Evolutionary conservation across 2,329 filamentous ascomycete genomes (phyloP).

Genomic region (Alternaria gaisen): DNA sequence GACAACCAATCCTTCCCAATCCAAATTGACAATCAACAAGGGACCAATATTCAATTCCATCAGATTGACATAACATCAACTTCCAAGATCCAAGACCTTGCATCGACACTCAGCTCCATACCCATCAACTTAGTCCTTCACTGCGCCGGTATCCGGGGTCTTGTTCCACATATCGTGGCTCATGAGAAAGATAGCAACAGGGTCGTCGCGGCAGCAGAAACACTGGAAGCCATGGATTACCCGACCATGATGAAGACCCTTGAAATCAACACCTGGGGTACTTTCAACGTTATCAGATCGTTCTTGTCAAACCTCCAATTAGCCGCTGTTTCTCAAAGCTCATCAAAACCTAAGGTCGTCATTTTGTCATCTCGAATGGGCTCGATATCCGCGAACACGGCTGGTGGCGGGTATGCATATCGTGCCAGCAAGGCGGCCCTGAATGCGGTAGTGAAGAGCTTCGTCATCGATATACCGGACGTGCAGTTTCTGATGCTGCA

Average conservation of each 20-base stretch:
- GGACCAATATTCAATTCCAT: slow-evolving; percentile 18
- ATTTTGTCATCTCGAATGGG: slow-evolving; percentile 59
- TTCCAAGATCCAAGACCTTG: slow-evolving; percentile 14
- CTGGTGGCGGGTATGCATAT: slow-evolving; percentile 58
- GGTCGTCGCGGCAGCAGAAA: slow-evolving; percentile 54
- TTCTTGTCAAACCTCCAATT: slow-evolving; percentile 49
- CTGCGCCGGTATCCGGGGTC: slow-evolving; percentile 56
- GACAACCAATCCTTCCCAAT: slow-evolving; percentile 23
- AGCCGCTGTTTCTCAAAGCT: background rate
- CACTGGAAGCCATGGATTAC: slow-evolving; percentile 51
- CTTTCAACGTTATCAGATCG: slow-evolving; percentile 52
- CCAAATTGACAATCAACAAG: background rate
- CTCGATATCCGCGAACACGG: slow-evolving; percentile 51
- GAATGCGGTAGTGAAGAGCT: slow-evolving; percentile 57
- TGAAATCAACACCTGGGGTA: slow-evolving; percentile 55
- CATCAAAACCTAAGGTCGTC: slow-evolving; percentile 44
- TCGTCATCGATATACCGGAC: slow-evolving; percentile 55
- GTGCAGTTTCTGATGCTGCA: slow-evolving; percentile 56
- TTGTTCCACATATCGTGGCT: slow-evolving; percentile 46
- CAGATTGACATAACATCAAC: slow-evolving; percentile 21
- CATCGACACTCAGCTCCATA: slow-evolving; percentile 18
- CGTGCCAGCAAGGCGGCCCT: slow-evolving; percentile 58
- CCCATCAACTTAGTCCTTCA: slow-evolving; percentile 55
- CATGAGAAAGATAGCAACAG: background rate
- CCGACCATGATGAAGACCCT: slow-evolving; percentile 52